Evolutionary conservation across 169 alveolate species (phyloP), one percentile per base, ranked within the genome.

Genomic region (Plasmodium coatneyi): DNA sequence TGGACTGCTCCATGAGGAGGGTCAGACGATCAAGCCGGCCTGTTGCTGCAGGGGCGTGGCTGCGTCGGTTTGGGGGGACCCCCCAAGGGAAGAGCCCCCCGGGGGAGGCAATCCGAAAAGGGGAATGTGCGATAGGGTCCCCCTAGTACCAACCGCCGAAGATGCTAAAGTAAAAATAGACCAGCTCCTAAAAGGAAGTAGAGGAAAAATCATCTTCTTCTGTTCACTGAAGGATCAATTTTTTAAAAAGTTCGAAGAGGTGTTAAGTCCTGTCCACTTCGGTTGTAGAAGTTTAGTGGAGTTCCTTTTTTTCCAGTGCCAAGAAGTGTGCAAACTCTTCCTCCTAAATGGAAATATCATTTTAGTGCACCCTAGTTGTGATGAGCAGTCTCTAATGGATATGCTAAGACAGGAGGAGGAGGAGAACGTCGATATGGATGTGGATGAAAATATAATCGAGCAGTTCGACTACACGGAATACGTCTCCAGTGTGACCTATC

Each of bases 271-370:
- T 5, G 2, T 82, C 39, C 19, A 22, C 1, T 82, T 82, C 16
- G 82, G 82, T 4, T 82, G 49, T 19, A 36, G 43, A 19, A 82
- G 92, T 60, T 66, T 82, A 54, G 66, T 82, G 36, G 78, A 39
- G 16, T 82, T 82, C 2, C 92, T 82, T 9, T 82, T 82, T 82
- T 82, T 60, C 43, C 32, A 80, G 43, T 82, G 92, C 71, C 70
- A 41, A 28, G 92, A 82, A 4, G 81, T 82, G 25, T 82, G 92
- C n/a, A 54, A 66, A 25, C 70, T 82, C 1, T 66, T 34, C 28
- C 70, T 82, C 30, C 46, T 82, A 19, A 82, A 82, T 39, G 66
- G 71, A 9, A 54, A 82, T 30, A 12, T 82, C 41, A 60, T 82
- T 16, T 19, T 82, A 66, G 34, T 82, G 16, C 81, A 60, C 46